Evolutionary conservation across 2,329 filamentous ascomycete genomes (phyloP).

Genomic region (Phyllosticta citriasiana): DNA sequence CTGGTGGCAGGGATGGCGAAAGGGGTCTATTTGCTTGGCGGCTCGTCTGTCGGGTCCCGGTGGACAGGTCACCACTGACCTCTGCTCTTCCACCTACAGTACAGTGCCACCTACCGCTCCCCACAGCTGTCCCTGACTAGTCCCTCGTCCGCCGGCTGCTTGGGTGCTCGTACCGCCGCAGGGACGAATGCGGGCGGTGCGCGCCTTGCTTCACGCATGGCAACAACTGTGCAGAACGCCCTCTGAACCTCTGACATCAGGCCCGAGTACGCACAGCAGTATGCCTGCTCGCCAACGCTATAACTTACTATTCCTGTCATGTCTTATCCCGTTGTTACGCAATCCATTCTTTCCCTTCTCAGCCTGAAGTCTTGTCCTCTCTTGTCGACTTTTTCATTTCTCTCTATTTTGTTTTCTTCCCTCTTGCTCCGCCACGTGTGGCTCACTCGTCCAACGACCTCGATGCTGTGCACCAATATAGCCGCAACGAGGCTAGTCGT

Average conservation of each 20-base stretch:
- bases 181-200: background rate
- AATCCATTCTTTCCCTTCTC: background rate
- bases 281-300: background rate
- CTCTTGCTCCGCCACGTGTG: background rate
- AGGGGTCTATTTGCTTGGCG: background rate
- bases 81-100: too few relatives aligned
- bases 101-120: too few relatives aligned
- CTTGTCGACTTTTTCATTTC: background rate
- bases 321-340: background rate
- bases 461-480: background rate
- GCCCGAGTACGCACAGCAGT: background rate
- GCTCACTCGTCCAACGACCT: background rate
- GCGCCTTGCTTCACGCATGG: background rate
- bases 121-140: too few relatives aligned
- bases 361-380: background rate
- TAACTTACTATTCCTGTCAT: background rate
- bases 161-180: too few relatives aligned
- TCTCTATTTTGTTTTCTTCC: background rate
- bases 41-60: background rate
- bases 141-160: too few relatives aligned
- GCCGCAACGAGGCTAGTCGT: background rate
- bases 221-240: background rate
- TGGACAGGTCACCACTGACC: too few relatives aligned
- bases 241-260: background rate
- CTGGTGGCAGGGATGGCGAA: background rate